A percentile compares a stretch with the other conserved stretches of the same genome.
Evolutionary conservation across 2,329 filamentous ascomycete species (phyloP).

Genomic region (Chaetoscypha palmicola): DNA sequence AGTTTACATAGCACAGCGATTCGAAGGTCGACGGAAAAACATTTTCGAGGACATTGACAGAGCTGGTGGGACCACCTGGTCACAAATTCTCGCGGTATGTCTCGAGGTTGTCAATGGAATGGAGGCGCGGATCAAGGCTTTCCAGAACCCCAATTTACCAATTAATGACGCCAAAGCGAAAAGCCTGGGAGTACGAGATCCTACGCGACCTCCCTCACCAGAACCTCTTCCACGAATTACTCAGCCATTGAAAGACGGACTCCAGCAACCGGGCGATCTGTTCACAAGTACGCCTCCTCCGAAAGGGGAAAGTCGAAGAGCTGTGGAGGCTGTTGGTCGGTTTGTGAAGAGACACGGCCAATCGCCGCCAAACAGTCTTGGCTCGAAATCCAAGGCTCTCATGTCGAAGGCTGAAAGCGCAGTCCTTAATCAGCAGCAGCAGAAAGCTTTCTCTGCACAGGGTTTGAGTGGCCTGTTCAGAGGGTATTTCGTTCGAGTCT

Average conservation of each 20-base stretch:
- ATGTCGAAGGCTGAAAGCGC: constrained; percentile 31
- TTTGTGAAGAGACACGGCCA: constrained; percentile 28
- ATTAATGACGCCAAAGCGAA: constrained; percentile 19
- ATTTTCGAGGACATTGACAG: constrained; percentile 87
- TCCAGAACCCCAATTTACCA: constrained; percentile 36
- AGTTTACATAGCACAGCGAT: constrained; percentile 68
- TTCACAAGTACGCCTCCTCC: constrained; percentile 19
- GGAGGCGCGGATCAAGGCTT: constrained; percentile 56
- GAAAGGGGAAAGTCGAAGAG: constrained; percentile 12
- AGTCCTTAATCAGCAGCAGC: constrained; percentile 40
- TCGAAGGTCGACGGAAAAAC: constrained; percentile 62
- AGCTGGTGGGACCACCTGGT: constrained; percentile 71
- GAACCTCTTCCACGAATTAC: constrained; percentile 19
- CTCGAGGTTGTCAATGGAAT: constrained; percentile 63
- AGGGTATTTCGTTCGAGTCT: constrained; percentile 39
- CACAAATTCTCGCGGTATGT: constrained; percentile 65
- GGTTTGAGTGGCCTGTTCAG: constrained; percentile 43
- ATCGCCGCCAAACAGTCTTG: constrained; percentile 18
- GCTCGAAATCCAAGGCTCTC: constrained; percentile 37
- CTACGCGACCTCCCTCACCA: constrained; percentile 27
- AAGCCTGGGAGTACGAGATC: constrained; percentile 1
- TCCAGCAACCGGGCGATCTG: constrained; percentile 24
- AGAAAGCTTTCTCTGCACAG: constrained; percentile 44
- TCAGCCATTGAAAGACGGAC: constrained; percentile 22
- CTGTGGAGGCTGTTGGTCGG: constrained; percentile 20